These are phyloP conservation scores for Verticillium albo-atrum DNA, from an alignment of 2,329 filamentous ascomycete species.

Conservation along the genomic window DNA sequence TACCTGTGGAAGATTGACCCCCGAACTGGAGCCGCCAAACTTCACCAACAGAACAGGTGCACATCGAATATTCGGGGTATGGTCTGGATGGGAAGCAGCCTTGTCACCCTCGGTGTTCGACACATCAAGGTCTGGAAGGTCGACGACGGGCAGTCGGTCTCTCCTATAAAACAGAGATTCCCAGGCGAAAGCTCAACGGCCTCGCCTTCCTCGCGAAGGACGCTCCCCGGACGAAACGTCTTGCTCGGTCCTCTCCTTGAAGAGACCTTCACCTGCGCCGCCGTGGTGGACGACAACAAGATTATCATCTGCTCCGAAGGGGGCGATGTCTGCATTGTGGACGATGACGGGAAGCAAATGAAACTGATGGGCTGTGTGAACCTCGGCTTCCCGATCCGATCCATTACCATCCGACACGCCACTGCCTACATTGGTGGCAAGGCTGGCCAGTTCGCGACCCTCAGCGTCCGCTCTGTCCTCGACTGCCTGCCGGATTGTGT, in stretches of 20 bases:
- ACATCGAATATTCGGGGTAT: conserved; percentile 83
- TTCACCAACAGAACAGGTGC: conserved; percentile 86
- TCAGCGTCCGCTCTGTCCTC: conserved; percentile 47
- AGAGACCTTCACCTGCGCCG: conserved; percentile 75
- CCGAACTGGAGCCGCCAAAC: conserved; percentile 72
- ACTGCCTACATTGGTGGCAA: conserved; percentile 66
- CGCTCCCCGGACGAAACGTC: conserved; percentile 82
- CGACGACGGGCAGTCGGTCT: conserved; percentile 57
- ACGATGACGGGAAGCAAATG: conserved; percentile 69
- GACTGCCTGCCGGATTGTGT: conserved; percentile 34
- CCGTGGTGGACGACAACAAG: conserved; percentile 65
- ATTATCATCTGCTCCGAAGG: conserved; percentile 83
- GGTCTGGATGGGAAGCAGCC: conserved; percentile 79
- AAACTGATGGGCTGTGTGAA: conserved; percentile 64
- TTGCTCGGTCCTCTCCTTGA: conserved; percentile 78
- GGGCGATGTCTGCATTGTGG: conserved; percentile 84
- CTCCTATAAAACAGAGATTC: conserved; percentile 61
- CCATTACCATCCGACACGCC: conserved; percentile 57
- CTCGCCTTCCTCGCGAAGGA: conserved; percentile 51
- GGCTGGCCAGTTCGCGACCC: conserved; percentile 52
- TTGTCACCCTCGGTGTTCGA: conserved; percentile 84
- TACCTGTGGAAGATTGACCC: conserved; percentile 86
- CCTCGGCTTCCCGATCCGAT: conserved; percentile 63
- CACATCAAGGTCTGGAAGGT: conserved; percentile 93
- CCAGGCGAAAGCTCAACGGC: conserved; percentile 19